A percentile compares a stretch with the other conserved stretches of the same genome.
These are phyloP conservation scores for Dysphania ambrosioides DNA, from an alignment of 148 eudicot species.

Conservation along the genomic window DNA sequence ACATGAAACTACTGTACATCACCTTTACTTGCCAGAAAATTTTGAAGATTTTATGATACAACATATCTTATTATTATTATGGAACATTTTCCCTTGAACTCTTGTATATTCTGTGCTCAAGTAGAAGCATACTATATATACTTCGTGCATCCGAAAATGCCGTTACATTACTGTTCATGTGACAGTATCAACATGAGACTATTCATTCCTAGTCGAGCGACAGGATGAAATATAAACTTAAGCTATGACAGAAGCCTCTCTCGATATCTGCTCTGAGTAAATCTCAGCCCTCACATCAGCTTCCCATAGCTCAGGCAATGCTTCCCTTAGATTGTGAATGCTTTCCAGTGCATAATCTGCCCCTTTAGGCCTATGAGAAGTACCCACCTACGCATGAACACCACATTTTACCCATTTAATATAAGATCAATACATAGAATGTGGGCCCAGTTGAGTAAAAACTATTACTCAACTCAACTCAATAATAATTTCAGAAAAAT, in stretches of 20 bases:
- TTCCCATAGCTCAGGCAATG: conserved; percentile 82
- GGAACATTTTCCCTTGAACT: no score
- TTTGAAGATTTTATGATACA: not conserved
- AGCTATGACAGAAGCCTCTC: conserved; percentile 79
- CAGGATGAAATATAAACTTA: conserved; percentile 16
- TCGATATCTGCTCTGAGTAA: conserved; percentile 49
- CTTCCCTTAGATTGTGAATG: conserved; percentile 82
- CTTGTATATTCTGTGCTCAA: not conserved
- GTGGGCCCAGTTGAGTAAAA: not conserved
- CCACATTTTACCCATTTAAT: not conserved
- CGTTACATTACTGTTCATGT: not conserved
- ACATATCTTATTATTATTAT: not conserved
- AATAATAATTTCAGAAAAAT: not conserved
- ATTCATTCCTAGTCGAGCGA: no score
- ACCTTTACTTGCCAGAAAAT: not conserved
- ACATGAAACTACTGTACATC: not conserved
- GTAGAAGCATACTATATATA: no score
- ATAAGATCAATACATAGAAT: not conserved
- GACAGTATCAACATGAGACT: not conserved
- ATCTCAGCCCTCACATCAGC: conserved; percentile 45
- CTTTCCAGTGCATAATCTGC: conserved; percentile 85
- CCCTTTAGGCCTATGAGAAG: conserved; percentile 65
- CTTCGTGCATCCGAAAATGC: not conserved
- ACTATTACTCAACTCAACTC: no score
- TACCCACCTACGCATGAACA: conserved; percentile 60